Percentiles rank a stretch among this genome's conserved stretches.
Evolutionary conservation across 225 moss, liverwort and hornwort genomes (phyloP).

Genomic region (Takakia lepidozioides): DNA sequence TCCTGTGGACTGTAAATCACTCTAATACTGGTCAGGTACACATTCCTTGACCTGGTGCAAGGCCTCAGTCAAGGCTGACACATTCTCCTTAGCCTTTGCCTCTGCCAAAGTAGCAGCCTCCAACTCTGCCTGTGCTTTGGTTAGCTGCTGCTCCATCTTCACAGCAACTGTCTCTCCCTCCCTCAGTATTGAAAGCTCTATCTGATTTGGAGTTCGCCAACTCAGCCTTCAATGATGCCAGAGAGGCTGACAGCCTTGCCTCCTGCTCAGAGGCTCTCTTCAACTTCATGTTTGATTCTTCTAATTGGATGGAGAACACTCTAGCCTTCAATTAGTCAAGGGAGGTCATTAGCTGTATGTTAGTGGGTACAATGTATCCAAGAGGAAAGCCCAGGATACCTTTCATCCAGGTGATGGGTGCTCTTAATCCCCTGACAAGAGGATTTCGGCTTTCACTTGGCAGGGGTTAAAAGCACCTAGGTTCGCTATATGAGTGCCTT

Average conservation of each 20-base stretch:
- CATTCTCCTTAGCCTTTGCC: slow-evolving; percentile 11
- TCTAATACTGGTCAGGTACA: too few species aligned
- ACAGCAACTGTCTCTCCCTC: slow-evolving; percentile 10
- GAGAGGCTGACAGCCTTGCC: slow-evolving; percentile 11
- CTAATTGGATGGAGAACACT: slow-evolving; percentile 17
- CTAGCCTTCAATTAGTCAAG: slow-evolving; percentile 37
- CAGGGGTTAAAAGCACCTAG: too few species aligned
- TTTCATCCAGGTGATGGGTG: too few species aligned
- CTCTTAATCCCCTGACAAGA: too few species aligned
- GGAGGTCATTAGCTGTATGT: too few species aligned
- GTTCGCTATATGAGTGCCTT: too few species aligned
- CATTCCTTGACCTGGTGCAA: slow-evolving; percentile 25
- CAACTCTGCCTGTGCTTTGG: slow-evolving; percentile 21
- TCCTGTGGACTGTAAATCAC: too few species aligned
- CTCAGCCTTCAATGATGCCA: slow-evolving; percentile 19
- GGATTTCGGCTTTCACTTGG: too few species aligned
- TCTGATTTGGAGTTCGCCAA: slow-evolving; percentile 14
- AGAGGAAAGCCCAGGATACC: too few species aligned
- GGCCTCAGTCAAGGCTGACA: slow-evolving; percentile 28
- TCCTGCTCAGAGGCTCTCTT: slow-evolving; percentile 9
- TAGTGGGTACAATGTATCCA: too few species aligned
- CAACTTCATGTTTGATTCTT: slow-evolving; percentile 17
- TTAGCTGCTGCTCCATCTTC: slow-evolving; percentile 17
- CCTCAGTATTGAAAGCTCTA: slow-evolving; percentile 11
- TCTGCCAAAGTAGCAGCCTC: slow-evolving; percentile 6